Evolutionary conservation across 768 basidiomycete genomes (phyloP).

Genomic region (Saitozyma sp.): DNA sequence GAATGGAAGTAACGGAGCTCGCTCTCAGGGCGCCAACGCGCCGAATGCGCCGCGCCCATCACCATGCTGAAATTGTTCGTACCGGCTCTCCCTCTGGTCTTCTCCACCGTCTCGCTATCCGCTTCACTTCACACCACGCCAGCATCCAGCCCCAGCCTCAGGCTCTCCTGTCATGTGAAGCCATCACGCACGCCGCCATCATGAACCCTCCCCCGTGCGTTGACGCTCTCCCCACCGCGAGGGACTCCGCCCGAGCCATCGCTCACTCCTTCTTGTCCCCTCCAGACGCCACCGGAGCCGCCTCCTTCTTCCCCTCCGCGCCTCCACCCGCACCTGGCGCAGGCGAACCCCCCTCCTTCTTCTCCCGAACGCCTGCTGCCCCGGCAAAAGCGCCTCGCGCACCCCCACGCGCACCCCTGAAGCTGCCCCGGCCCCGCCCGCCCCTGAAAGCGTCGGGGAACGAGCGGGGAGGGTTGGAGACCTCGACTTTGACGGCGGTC

Average conservation of each 20-base stretch:
- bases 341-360: neutral
- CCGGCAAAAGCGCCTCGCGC: neutral
- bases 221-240: neutral
- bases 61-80: no score
- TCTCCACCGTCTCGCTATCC: no score
- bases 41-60: no score
- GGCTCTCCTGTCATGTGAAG: no score
- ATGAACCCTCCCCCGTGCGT: no score
- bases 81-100: no score
- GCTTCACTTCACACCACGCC: no score
- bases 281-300: neutral
- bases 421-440: conserved; percentile 20
- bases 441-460: neutral
- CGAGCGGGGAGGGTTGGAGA: conserved; percentile 43
- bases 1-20: no score
- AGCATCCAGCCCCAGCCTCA: no score
- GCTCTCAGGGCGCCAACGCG: no score
- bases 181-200: no score
- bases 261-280: conserved; percentile 12
- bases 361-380: neutral
- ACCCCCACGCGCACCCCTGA: conserved; percentile 12
- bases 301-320: conserved; percentile 4
- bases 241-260: neutral
- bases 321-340: conserved; percentile 2
- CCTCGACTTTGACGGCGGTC: conserved; percentile 25